Conservation (phyloP, 768 basidiomycete species). For the Cyathus striatus region DNA sequence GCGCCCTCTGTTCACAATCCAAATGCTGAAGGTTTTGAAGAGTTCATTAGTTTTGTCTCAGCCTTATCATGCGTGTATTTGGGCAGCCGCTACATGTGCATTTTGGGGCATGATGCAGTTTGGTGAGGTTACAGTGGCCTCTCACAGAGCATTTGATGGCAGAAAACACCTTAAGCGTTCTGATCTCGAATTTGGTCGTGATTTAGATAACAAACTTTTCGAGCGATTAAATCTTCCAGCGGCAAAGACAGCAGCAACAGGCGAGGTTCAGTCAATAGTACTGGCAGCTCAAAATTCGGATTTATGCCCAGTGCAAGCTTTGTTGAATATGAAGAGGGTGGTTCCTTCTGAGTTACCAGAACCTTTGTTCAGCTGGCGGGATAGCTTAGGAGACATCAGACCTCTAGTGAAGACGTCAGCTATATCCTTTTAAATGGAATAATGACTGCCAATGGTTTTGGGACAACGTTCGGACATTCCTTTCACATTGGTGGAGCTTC, state of each 20-base stretch:
- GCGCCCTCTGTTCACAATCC: constrained; percentile 2
- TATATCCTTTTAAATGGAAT: constrained; percentile 23
- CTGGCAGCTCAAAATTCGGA: constrained; percentile 11
- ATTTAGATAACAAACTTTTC: constrained; percentile 19
- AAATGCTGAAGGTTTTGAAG: constrained; percentile 20
- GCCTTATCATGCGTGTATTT: constrained; percentile 34
- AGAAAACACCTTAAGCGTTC: constrained; percentile 16
- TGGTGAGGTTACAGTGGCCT: constrained; percentile 25
- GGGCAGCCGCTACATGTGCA: constrained; percentile 27
- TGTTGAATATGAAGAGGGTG: constrained; percentile 19
- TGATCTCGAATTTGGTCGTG: constrained; percentile 12
- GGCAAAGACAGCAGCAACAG: constrained; percentile 29
- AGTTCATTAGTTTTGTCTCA: constrained; percentile 12
- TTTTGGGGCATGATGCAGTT: constrained; percentile 36
- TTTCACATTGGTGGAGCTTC: constrained; percentile 40
- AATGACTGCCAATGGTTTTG: constrained; percentile 16
- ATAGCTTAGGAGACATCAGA: constrained; percentile 13
- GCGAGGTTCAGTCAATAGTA: constrained; percentile 24
- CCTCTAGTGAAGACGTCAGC: constrained; percentile 24
- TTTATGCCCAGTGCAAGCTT: constrained; percentile 22
- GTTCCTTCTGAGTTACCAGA: constrained; percentile 18
- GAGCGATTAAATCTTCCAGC: constrained; percentile 21
- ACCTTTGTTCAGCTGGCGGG: constrained; percentile 31
- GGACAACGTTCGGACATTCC: constrained; percentile 31
- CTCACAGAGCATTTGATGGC: constrained; percentile 12